These are phyloP conservation scores for Aureobasidium zeae DNA, from an alignment of 2,329 filamentous ascomycete genomes.

Conservation along the genomic window DNA sequence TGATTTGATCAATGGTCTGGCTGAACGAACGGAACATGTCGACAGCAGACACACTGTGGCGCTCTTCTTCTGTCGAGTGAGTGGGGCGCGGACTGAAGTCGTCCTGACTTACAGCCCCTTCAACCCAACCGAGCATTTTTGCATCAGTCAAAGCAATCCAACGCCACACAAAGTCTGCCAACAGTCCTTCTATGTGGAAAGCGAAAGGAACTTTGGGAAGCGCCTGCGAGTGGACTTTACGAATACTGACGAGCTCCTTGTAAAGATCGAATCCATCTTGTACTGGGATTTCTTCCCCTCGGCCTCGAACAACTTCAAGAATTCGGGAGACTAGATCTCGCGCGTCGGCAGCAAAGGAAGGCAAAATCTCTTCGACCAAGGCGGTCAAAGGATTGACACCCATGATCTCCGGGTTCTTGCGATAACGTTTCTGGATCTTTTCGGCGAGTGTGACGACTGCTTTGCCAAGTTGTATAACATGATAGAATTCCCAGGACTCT, in stretches of 20 bases:
- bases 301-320: conserved; percentile 59
- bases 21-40: conserved; percentile 93
- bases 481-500: conserved; percentile 80
- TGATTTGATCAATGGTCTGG: conserved; percentile 79
- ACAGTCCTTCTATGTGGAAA: conserved; percentile 75
- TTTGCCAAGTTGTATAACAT: conserved; percentile 83
- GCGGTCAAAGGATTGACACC: conserved; percentile 61
- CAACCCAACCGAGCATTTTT: conserved; percentile 74
- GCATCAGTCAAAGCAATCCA: conserved; percentile 79
- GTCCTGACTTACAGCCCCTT: conserved; percentile 85
- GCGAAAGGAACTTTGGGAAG: conserved; percentile 66
- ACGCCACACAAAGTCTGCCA: conserved; percentile 90
- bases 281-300: conserved; percentile 67
- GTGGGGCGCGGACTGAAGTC: conserved; percentile 66
- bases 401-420: conserved; percentile 78
- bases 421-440: conserved; percentile 85
- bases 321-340: conserved; percentile 76
- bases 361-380: conserved; percentile 73
- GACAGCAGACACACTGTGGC: conserved; percentile 86
- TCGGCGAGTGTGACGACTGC: conserved; percentile 76
- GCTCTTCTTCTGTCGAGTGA: conserved; percentile 61
- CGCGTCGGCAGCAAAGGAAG: conserved; percentile 82
- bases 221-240: conserved; percentile 66
- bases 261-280: conserved; percentile 94
- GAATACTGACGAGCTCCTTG: conserved; percentile 74